A percentile compares a stretch with the other conserved stretches of the same genome.
phyloP scores from a whole-genome alignment of 1,284 basidiomycete species.

The Trichosporon ovoides region DNA sequence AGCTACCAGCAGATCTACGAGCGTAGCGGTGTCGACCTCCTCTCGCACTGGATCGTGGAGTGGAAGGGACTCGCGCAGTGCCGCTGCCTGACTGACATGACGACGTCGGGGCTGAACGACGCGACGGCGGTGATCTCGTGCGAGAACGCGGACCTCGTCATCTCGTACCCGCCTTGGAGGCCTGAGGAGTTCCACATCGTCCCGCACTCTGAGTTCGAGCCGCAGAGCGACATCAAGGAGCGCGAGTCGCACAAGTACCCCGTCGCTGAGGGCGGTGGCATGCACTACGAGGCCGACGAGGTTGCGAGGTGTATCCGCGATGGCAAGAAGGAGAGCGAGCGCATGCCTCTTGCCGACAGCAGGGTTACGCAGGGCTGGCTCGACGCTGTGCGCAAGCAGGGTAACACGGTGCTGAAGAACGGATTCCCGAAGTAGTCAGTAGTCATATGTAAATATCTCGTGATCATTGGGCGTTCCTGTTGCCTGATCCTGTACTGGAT shows the following conservation, averaged over 20 bases:
- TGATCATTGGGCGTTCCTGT: too few relatives aligned
- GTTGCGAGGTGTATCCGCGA: conserved; percentile 74
- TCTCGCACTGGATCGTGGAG: conserved; percentile 68
- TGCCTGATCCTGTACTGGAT: neutral
- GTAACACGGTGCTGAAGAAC: conserved; percentile 35
- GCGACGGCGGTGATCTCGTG: conserved; percentile 34
- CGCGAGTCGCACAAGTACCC: conserved; percentile 53
- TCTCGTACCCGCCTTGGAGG: conserved; percentile 34
- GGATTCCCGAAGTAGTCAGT: neutral
- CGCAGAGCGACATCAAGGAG: conserved; percentile 35
- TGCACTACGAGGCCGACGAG: conserved; percentile 55
- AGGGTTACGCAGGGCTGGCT: conserved; percentile 71
- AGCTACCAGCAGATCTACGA: conserved; percentile 53
- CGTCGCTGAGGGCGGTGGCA: conserved; percentile 52
- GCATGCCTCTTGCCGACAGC: conserved; percentile 72
- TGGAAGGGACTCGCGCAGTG: conserved; percentile 53
- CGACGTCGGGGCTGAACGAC: conserved; percentile 23
- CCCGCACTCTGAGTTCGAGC: conserved; percentile 57
- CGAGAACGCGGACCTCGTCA: conserved; percentile 36
- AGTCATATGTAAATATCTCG: too few relatives aligned
- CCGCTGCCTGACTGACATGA: conserved; percentile 33
- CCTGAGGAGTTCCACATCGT: conserved; percentile 30
- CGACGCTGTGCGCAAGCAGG: conserved; percentile 60
- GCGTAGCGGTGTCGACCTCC: conserved; percentile 72
- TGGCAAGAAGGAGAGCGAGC: conserved; percentile 65